Conservation (phyloP, 179 eudicot species). For the Beta lomatogona region DNA sequence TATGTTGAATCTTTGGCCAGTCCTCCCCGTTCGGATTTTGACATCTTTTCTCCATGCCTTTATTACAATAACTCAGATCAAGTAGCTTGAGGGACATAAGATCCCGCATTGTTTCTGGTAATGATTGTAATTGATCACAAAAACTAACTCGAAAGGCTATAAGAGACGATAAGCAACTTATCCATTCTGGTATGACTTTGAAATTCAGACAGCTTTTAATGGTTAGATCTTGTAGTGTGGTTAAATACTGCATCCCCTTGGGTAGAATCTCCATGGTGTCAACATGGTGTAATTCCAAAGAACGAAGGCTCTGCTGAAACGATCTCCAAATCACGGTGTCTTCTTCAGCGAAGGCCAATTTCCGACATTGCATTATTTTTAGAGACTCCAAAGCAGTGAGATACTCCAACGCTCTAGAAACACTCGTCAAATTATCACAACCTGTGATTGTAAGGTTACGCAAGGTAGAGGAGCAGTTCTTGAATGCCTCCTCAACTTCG, state of each 20-base stretch:
- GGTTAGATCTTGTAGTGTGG: conserved; percentile 18
- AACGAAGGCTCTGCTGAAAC: conserved; percentile 12
- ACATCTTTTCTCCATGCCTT: conserved; percentile 24
- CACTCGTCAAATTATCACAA: not conserved
- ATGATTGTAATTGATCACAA: conserved; percentile 6
- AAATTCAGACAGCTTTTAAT: conserved; percentile 9
- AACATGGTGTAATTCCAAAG: conserved; percentile 4
- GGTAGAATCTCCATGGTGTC: conserved; percentile 9
- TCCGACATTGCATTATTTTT: not conserved
- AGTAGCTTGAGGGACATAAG: conserved; percentile 27
- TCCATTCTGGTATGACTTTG: conserved; percentile 29
- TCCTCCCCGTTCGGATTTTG: conserved; percentile 21
- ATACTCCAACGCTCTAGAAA: not conserved
- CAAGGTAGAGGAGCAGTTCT: not conserved
- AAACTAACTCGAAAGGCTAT: not conserved
- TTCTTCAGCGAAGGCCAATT: not conserved
- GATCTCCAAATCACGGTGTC: conserved; percentile 19
- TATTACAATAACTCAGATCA: not conserved
- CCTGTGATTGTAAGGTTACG: not conserved
- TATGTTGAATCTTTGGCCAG: conserved; percentile 36
- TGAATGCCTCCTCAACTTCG: not conserved
- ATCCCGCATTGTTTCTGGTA: conserved; percentile 28
- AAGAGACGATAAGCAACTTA: conserved; percentile 24
- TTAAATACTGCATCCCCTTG: conserved; percentile 21
- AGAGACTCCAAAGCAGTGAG: conserved; percentile 1